These are phyloP conservation scores for Tetrapyrgos nigripes DNA, from an alignment of 1,284 basidiomycete genomes.

Conservation along the genomic window DNA sequence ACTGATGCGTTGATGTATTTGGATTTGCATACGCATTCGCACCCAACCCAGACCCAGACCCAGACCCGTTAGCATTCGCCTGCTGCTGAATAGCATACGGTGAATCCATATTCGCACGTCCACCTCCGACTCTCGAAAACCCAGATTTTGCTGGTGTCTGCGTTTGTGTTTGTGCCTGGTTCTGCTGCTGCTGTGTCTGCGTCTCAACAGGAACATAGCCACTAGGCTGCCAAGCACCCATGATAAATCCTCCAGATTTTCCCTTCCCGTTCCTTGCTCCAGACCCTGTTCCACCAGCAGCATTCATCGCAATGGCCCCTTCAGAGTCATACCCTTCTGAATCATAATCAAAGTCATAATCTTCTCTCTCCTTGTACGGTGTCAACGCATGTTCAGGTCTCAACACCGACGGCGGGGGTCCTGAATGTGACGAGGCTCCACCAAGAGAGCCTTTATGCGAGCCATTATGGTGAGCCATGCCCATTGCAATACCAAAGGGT, in stretches of 20 bases:
- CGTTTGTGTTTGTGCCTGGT: slow-evolving; percentile 19
- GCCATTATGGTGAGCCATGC: neutral
- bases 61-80: slow-evolving; percentile 22
- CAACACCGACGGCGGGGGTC: slow-evolving; percentile 76
- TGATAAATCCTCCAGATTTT: slow-evolving; percentile 66
- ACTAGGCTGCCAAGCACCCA: slow-evolving; percentile 82
- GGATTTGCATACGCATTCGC: no score
- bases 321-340: neutral
- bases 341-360: slow-evolving; percentile 54
- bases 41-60: no score
- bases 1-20: slow-evolving; percentile 60
- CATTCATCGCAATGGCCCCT: no score
- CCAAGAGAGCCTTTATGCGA: slow-evolving; percentile 53
- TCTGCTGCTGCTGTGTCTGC: slow-evolving; percentile 20
- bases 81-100: slow-evolving; percentile 71
- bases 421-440: slow-evolving; percentile 36
- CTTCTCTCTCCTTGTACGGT: slow-evolving; percentile 80
- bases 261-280: neutral
- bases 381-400: slow-evolving; percentile 78
- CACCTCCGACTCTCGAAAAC: slow-evolving; percentile 81
- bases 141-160: slow-evolving; percentile 52
- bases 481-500: no score
- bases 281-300: no score
- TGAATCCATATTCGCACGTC: slow-evolving; percentile 76
- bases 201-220: slow-evolving; percentile 56